Percentiles rank a stretch among this genome's conserved stretches.
phyloP scores from a whole-genome alignment of 208 protist genomes.

The Trypanosoma brucei region DNA sequence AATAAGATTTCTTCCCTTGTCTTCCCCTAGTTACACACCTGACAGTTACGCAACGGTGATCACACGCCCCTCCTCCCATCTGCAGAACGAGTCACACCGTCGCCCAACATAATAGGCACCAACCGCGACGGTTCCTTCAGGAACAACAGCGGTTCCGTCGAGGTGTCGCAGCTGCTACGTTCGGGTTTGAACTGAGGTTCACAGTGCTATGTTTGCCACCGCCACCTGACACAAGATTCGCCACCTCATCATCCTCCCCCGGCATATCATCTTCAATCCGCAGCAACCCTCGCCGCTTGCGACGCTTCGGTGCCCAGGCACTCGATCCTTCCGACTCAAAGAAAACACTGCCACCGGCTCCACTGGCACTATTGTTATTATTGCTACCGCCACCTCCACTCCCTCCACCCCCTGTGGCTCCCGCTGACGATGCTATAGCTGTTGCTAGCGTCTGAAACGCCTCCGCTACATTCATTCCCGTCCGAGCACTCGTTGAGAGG shows the following conservation, averaged over 20 bases:
- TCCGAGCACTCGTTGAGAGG: slow-evolving; percentile 70
- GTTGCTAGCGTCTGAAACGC: slow-evolving; percentile 66
- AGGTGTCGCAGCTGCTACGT: neutral
- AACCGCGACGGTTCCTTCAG: slow-evolving; percentile 5
- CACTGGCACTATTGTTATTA: slow-evolving; percentile 2
- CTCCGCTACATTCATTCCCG: slow-evolving; percentile 52
- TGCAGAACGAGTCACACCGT: no score
- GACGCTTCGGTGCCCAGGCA: slow-evolving; percentile 16
- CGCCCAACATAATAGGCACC: no score
- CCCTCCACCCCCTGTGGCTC: neutral
- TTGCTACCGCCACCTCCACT: neutral
- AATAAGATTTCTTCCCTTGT: no score
- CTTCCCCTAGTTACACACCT: no score
- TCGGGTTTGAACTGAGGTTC: neutral
- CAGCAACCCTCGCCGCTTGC: slow-evolving; percentile 28
- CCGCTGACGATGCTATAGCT: slow-evolving; percentile 20
- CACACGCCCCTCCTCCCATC: no score
- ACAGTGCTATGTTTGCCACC: neutral
- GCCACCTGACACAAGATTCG: neutral
- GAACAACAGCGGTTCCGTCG: slow-evolving; percentile 16
- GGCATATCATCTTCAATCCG: slow-evolving; percentile 32
- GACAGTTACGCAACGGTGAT: no score
- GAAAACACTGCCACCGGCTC: neutral
- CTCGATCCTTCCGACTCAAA: neutral
- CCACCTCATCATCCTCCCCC: slow-evolving; percentile 11